These are phyloP conservation scores for Phytophthora megakarya DNA, from an alignment of 352 stramenopile genomes.

Conservation along the genomic window DNA sequence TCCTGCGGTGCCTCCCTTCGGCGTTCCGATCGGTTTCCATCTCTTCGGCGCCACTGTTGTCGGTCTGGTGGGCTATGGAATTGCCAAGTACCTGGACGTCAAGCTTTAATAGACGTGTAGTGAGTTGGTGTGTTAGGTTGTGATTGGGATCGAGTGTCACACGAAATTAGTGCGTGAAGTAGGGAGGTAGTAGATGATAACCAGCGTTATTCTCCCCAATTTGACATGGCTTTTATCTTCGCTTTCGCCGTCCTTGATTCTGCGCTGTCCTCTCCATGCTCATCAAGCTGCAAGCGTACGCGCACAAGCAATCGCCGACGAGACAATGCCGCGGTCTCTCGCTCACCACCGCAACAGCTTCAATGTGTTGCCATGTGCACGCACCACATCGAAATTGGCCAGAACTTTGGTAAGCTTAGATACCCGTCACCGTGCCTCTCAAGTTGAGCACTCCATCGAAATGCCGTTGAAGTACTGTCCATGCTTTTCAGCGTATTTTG, in stretches of 20 bases:
- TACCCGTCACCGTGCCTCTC: no score
- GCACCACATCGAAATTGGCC: background rate
- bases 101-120: constrained; percentile 39
- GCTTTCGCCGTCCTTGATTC: background rate
- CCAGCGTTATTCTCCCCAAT: constrained; percentile 15
- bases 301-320: background rate
- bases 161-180: constrained; percentile 14
- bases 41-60: constrained; percentile 55
- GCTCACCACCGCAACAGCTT: constrained; percentile 32
- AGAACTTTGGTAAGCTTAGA: background rate
- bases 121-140: constrained; percentile 28
- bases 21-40: constrained; percentile 71
- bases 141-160: constrained; percentile 7
- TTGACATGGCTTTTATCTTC: constrained; percentile 12
- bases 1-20: constrained; percentile 73
- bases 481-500: constrained; percentile 25
- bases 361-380: constrained; percentile 17
- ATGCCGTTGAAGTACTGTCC: background rate
- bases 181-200: constrained; percentile 3
- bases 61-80: constrained; percentile 63
- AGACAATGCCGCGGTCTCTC: constrained; percentile 6
- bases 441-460: background rate
- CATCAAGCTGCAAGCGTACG: constrained; percentile 27
- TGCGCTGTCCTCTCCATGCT: constrained; percentile 6
- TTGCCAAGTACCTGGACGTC: constrained; percentile 64